A percentile compares a stretch with the other conserved stretches of the same genome.
Conservation (phyloP, 768 basidiomycete genomes). For the Coprinellus micaceus region DNA sequence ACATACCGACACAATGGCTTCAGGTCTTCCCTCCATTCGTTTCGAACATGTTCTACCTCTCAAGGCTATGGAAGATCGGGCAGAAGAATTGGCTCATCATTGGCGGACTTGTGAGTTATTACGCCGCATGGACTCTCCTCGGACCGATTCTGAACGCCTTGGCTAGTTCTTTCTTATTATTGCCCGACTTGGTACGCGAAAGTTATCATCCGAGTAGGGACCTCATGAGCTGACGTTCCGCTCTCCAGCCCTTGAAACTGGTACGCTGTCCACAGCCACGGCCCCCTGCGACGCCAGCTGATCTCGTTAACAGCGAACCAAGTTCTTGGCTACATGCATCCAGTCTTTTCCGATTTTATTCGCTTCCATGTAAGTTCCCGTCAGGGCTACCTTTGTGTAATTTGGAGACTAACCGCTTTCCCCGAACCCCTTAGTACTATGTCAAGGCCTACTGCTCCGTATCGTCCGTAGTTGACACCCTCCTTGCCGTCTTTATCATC, state of each 20-base stretch:
- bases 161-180: neutral
- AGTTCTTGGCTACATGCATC: neutral
- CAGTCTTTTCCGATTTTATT: neutral
- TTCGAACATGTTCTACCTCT: constrained; percentile 1
- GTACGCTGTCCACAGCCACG: neutral
- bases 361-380: neutral
- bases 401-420: too few species aligned
- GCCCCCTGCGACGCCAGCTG: too few species aligned
- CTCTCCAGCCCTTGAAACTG: neutral
- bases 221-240: neutral
- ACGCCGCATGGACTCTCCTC: neutral
- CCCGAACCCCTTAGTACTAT: neutral
- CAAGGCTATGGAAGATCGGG: neutral
- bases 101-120: neutral
- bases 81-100: neutral
- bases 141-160: neutral
- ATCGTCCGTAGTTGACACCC: neutral
- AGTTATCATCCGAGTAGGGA: neutral
- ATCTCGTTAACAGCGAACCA: neutral
- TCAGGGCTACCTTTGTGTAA: too few species aligned
- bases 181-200: neutral
- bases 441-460: neutral
- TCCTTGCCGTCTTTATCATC: neutral
- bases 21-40: constrained; percentile 1
- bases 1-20: neutral